phyloP scores from a whole-genome alignment of 1,284 basidiomycete species.

The Naganishia cerealis region DNA sequence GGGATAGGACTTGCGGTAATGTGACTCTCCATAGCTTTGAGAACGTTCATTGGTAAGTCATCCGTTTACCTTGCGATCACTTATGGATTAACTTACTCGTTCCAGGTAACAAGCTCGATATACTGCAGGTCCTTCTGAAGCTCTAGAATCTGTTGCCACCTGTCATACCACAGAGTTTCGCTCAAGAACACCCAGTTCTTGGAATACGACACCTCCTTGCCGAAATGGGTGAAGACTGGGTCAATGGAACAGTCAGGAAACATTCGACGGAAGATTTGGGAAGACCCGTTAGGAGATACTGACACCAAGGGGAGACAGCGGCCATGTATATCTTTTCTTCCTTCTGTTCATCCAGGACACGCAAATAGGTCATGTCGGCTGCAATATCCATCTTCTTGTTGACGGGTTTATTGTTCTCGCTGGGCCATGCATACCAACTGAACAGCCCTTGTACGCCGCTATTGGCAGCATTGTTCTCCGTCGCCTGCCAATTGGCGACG shows the following conservation, averaged over 20 bases:
- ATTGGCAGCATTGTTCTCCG: conserved; percentile 37
- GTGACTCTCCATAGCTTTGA: conserved; percentile 43
- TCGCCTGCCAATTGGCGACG: conserved; percentile 48
- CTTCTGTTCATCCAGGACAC: conserved; percentile 20
- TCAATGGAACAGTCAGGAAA: neutral
- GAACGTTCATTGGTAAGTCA: neutral
- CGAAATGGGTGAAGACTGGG: conserved; percentile 52
- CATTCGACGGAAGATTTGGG: too few species aligned
- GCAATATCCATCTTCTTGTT: conserved; percentile 39
- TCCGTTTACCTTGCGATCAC: conserved; percentile 28
- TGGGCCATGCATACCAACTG: conserved; percentile 53
- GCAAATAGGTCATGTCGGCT: conserved; percentile 45
- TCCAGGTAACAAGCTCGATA: conserved; percentile 54
- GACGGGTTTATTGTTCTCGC: conserved; percentile 47
- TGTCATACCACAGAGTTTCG: conserved; percentile 50
- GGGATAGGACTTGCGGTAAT: conserved; percentile 38
- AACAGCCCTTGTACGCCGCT: conserved; percentile 45
- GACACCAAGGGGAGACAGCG: conserved; percentile 51
- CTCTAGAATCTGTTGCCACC: conserved; percentile 51
- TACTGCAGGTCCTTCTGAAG: conserved; percentile 44
- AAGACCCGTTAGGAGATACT: conserved; percentile 24
- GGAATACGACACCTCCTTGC: conserved; percentile 46
- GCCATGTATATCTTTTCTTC: conserved; percentile 50
- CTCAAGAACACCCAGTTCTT: conserved; percentile 55
- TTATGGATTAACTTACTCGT: conserved; percentile 45